phyloP scores from a whole-genome alignment of 83 land plant species.

The Picea mariana region DNA sequence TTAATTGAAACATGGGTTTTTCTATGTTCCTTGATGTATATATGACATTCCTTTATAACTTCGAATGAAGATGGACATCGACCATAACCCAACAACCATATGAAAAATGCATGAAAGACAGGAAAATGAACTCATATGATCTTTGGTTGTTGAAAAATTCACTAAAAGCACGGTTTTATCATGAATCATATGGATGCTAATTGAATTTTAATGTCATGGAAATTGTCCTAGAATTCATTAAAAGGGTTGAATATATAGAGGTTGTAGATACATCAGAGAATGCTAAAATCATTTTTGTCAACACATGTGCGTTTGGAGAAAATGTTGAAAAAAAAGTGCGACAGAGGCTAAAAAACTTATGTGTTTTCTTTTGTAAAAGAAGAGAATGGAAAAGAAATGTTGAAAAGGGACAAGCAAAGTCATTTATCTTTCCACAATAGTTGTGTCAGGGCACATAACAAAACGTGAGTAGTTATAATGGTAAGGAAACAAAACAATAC shows the following conservation, averaged over 20 bases:
- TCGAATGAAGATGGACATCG: too few species aligned
- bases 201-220: constrained; percentile 98
- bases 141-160: background rate
- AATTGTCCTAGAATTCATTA: constrained; percentile 89
- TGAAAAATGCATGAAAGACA: too few species aligned
- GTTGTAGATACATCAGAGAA: constrained; percentile 74
- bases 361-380: constrained; percentile 91
- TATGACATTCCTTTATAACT: too few species aligned
- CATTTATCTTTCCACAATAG: too few species aligned
- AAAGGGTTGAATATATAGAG: constrained; percentile 76
- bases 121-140: too few species aligned
- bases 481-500: too few species aligned
- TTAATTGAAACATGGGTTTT: too few species aligned
- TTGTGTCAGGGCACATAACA: too few species aligned
- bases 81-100: too few species aligned
- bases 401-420: too few species aligned
- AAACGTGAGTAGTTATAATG: too few species aligned
- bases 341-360: constrained; percentile 97
- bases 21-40: too few species aligned
- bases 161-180: constrained; percentile 67
- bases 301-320: constrained; percentile 96
- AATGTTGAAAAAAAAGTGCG: constrained; percentile 96
- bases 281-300: constrained; percentile 88
- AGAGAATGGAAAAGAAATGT: constrained; percentile 82
- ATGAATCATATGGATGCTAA: constrained; percentile 96